phyloP scores from a whole-genome alignment of 768 basidiomycete genomes.

The Phaeolepiota aurea region DNA sequence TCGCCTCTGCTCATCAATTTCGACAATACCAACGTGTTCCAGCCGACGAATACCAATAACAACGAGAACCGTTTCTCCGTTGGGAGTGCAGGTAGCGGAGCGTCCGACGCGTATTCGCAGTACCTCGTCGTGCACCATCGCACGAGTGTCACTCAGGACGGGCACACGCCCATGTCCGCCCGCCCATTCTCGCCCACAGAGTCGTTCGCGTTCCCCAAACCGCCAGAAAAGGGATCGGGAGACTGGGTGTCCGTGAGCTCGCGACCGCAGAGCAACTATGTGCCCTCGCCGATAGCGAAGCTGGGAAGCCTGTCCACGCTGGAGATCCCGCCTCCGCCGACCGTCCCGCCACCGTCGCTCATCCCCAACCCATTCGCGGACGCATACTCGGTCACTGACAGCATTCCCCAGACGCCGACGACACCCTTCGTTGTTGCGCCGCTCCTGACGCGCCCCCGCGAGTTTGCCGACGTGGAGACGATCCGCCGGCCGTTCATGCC shows the following conservation, averaged over 20 bases:
- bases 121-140: conserved; percentile 26
- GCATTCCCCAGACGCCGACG: neutral
- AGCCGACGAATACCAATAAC: conserved; percentile 8
- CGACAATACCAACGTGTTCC: conserved; percentile 13
- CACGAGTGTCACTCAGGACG: conserved; percentile 16
- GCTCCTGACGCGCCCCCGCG: conserved; percentile 9
- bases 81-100: conserved; percentile 27
- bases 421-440: conserved; percentile 1
- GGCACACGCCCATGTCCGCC: conserved; percentile 48
- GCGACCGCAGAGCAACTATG: conserved; percentile 12
- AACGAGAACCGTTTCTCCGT: conserved; percentile 25
- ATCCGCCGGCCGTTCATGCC: conserved; percentile 50
- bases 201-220: conserved; percentile 61
- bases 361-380: conserved; percentile 21
- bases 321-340: conserved; percentile 8
- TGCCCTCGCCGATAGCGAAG: conserved; percentile 2
- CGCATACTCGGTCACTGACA: conserved; percentile 11
- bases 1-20: conserved; percentile 22
- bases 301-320: conserved; percentile 6
- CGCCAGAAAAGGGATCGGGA: conserved; percentile 24
- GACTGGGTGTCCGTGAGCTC: conserved; percentile 13
- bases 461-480: conserved; percentile 34
- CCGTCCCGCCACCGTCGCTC: conserved; percentile 14
- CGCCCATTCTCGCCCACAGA: conserved; percentile 63
- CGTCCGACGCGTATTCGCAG: conserved; percentile 28